phyloP scores from a whole-genome alignment of 129 eudicot species.

The Centrapalus pauciflorus region DNA sequence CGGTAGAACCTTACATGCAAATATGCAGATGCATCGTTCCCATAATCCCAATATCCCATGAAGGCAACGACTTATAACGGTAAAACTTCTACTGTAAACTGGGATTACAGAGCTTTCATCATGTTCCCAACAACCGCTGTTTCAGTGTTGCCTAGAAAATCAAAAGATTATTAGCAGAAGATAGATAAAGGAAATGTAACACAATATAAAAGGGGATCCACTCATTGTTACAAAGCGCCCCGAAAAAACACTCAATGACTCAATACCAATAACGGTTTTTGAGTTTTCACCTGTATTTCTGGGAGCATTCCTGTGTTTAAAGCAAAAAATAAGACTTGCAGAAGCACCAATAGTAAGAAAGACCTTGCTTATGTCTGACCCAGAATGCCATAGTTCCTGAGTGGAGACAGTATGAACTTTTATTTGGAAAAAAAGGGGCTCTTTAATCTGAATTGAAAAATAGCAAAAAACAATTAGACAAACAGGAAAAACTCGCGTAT shows the following conservation, averaged over 20 bases:
- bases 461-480: background rate
- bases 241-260: background rate
- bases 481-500: background rate
- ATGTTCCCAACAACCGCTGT: slow-evolving; percentile 74
- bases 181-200: background rate
- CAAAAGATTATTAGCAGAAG: background rate
- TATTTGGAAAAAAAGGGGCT: background rate
- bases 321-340: slow-evolving; percentile 89
- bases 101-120: slow-evolving; percentile 93
- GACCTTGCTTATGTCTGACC: slow-evolving; percentile 43
- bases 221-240: background rate
- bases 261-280: background rate
- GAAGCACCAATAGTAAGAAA: slow-evolving; percentile 87
- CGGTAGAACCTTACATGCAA: slow-evolving; percentile 59
- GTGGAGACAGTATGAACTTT: slow-evolving; percentile 35
- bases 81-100: slow-evolving; percentile 70
- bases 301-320: slow-evolving; percentile 99
- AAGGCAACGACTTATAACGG: slow-evolving; percentile 72
- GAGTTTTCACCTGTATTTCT: slow-evolving; percentile 82
- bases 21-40: slow-evolving; percentile 46
- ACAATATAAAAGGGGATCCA: background rate
- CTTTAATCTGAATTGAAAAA: background rate
- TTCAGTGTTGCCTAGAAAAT: slow-evolving; percentile 84
- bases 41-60: slow-evolving; percentile 96
- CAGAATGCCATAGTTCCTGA: slow-evolving; percentile 81